Conservation (phyloP, 2,329 filamentous ascomycete genomes). For the Hymenoscyphus fraxineus region DNA sequence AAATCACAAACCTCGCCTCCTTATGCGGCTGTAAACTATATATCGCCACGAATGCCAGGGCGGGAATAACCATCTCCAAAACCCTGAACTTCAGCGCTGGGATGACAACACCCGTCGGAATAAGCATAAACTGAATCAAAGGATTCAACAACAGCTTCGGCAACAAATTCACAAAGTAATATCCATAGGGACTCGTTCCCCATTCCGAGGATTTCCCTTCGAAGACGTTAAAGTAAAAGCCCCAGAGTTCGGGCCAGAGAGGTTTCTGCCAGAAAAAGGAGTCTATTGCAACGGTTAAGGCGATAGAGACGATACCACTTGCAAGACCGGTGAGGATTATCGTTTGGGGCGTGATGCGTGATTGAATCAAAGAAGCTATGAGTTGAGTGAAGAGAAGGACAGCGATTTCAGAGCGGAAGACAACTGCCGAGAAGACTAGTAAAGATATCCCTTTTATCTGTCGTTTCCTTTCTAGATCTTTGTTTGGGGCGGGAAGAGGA, state of each 20-base stretch:
- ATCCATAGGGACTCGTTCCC: slow-evolving; percentile 82
- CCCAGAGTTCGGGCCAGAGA: slow-evolving; percentile 86
- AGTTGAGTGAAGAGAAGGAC: slow-evolving; percentile 70
- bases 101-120: slow-evolving; percentile 48
- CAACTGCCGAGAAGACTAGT: slow-evolving; percentile 72
- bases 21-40: slow-evolving; percentile 94
- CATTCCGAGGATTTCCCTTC: slow-evolving; percentile 79
- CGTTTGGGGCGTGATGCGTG: slow-evolving; percentile 48
- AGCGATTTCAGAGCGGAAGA: slow-evolving; percentile 88
- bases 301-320: slow-evolving; percentile 63
- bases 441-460: slow-evolving; percentile 66
- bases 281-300: slow-evolving; percentile 71
- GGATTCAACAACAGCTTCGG: slow-evolving; percentile 85
- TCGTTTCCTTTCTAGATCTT: slow-evolving; percentile 40
- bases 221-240: slow-evolving; percentile 88
- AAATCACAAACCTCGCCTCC: slow-evolving; percentile 92
- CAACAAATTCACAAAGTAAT: slow-evolving; percentile 78
- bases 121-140: slow-evolving; percentile 51
- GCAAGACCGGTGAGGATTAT: slow-evolving; percentile 64
- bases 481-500: slow-evolving; percentile 40
- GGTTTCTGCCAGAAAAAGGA: slow-evolving; percentile 89
- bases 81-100: slow-evolving; percentile 44
- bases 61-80: slow-evolving; percentile 57
- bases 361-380: slow-evolving; percentile 57
- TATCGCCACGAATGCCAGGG: slow-evolving; percentile 66